Conservation (phyloP, 371 early-diverging fungal genomes). For the Rhizopus microsporus region DNA sequence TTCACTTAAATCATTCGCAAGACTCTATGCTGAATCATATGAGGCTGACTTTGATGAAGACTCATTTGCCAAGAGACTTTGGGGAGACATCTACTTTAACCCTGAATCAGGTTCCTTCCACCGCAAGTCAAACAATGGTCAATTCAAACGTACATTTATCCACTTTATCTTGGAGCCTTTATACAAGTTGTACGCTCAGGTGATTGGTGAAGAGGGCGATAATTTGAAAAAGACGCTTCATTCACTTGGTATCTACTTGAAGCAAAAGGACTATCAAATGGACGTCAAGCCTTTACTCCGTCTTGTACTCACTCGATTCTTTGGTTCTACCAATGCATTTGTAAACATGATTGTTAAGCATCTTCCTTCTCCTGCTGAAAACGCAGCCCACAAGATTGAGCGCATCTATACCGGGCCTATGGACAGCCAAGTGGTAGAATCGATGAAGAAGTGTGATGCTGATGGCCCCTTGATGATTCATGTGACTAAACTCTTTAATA, state of each 20-base stretch:
- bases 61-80: constrained; percentile 90
- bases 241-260: constrained; percentile 80
- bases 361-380: constrained; percentile 81
- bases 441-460: constrained; percentile 85
- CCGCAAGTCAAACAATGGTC: constrained; percentile 61
- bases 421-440: constrained; percentile 60
- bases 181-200: constrained; percentile 90
- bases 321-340: constrained; percentile 87
- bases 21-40: constrained; percentile 81
- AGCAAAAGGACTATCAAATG: constrained; percentile 72
- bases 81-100: constrained; percentile 97
- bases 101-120: constrained; percentile 78
- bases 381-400: constrained; percentile 69
- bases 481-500: constrained; percentile 87
- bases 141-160: constrained; percentile 85
- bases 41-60: constrained; percentile 70
- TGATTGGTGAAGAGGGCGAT: constrained; percentile 71
- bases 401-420: constrained; percentile 79
- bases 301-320: constrained; percentile 84
- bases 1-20: constrained; percentile 90
- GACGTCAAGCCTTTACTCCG: constrained; percentile 85
- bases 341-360: constrained; percentile 87
- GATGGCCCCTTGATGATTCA: constrained; percentile 93
- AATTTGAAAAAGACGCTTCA: constrained; percentile 72
- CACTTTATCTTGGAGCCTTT: constrained; percentile 96